Percentiles rank a stretch among this genome's conserved stretches.
Evolutionary conservation across 2,329 filamentous ascomycete genomes (phyloP).

Genomic region (Pyrenochaeta sp.): DNA sequence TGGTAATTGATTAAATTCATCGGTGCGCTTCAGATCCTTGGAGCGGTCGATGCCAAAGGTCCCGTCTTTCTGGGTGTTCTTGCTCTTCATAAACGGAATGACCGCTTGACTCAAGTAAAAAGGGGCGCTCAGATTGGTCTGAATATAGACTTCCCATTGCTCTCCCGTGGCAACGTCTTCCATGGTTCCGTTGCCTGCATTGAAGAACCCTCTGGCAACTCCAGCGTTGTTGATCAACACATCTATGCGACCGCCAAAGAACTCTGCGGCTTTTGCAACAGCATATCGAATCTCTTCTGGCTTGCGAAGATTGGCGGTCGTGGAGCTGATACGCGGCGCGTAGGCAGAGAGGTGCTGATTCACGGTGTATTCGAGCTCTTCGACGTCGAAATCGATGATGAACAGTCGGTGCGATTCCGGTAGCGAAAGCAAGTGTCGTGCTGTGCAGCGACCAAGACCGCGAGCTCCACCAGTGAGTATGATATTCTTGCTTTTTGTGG

Average conservation of each 20-base stretch:
- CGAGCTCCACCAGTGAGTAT: slow-evolving; percentile 53
- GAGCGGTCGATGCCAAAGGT: slow-evolving; percentile 19
- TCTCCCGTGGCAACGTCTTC: slow-evolving; percentile 30
- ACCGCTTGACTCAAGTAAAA: slow-evolving; percentile 35
- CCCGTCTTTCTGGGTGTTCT: slow-evolving; percentile 24
- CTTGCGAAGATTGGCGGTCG: slow-evolving; percentile 51
- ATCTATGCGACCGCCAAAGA: slow-evolving; percentile 45
- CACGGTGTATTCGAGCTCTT: slow-evolving; percentile 43
- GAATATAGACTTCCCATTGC: slow-evolving; percentile 35
- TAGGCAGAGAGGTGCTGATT: slow-evolving; percentile 42
- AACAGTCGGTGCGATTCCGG: slow-evolving; percentile 53
- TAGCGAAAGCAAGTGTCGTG: slow-evolving; percentile 50
- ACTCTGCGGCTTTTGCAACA: slow-evolving; percentile 48
- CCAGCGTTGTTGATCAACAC: slow-evolving; percentile 44
- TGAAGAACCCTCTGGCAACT: slow-evolving; percentile 33
- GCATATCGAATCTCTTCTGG: slow-evolving; percentile 34
- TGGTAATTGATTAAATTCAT: slow-evolving; percentile 30
- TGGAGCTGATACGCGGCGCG: slow-evolving; percentile 35
- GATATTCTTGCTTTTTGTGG: slow-evolving; percentile 35
- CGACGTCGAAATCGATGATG: slow-evolving; percentile 54
- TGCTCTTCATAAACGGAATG: slow-evolving; percentile 32
- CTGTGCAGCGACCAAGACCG: slow-evolving; percentile 55
- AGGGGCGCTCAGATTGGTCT: slow-evolving; percentile 31
- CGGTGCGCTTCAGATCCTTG: slow-evolving; percentile 28
- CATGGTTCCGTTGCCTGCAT: slow-evolving; percentile 33